Conservation (phyloP, 2,329 filamentous ascomycete genomes). For the Penicillium sp. region DNA sequence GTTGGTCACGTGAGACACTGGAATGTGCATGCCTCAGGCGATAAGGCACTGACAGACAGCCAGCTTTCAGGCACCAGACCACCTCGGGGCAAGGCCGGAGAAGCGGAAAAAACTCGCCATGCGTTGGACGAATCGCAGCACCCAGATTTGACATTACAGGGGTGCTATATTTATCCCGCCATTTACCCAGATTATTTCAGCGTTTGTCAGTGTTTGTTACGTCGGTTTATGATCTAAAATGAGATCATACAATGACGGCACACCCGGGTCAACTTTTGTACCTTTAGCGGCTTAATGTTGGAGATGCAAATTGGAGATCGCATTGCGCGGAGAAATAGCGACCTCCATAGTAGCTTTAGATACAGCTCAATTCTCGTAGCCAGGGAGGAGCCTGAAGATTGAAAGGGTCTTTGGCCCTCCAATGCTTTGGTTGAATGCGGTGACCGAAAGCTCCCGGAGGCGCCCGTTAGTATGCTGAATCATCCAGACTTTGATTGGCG, state of each 20-base stretch:
- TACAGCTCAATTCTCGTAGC: neutral
- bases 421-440: neutral
- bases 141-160: constrained; percentile 21
- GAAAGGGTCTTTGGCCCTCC: neutral
- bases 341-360: neutral
- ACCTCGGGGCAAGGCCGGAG: constrained; percentile 19
- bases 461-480: constrained; percentile 41
- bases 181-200: constrained; percentile 1
- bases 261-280: neutral
- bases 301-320: neutral
- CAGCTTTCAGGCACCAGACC: constrained; percentile 20
- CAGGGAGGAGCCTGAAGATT: neutral
- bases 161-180: neutral
- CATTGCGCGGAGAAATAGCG: constrained; percentile 11
- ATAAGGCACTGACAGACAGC: neutral
- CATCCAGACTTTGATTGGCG: constrained; percentile 42
- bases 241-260: constrained; percentile 16
- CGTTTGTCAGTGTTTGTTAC: neutral
- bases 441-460: constrained; percentile 33
- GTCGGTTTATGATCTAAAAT: constrained; percentile 5
- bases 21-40: neutral
- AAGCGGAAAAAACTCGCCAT: constrained; percentile 19
- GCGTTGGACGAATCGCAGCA: constrained; percentile 22
- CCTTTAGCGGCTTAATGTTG: neutral
- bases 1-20: neutral